Evolutionary conservation across 2,329 filamentous ascomycete genomes (phyloP).

Genomic region (Colletotrichum costaricense): DNA sequence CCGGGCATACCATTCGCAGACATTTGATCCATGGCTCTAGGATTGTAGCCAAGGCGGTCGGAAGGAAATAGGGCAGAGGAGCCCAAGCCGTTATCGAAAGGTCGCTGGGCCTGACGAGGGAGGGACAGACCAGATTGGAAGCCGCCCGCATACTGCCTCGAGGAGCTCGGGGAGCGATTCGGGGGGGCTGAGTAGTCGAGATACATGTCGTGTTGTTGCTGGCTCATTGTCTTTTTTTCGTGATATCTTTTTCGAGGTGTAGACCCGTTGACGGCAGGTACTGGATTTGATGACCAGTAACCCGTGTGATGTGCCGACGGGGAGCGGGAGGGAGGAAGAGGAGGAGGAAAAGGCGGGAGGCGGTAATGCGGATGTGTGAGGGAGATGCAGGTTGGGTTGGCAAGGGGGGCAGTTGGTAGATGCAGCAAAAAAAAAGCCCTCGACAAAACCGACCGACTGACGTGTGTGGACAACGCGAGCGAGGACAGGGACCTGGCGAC

Average conservation of each 20-base stretch:
- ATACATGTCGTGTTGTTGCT: conserved; percentile 75
- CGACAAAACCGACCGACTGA: conserved; percentile 12
- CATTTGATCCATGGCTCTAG: conserved; percentile 68
- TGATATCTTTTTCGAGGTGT: conserved; percentile 12
- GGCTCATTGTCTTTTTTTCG: conserved; percentile 52
- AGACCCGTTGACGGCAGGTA: conserved; percentile 9
- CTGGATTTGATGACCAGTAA: conserved; percentile 28
- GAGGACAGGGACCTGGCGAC: not conserved
- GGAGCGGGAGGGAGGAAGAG: not conserved
- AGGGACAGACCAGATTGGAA: conserved; percentile 50
- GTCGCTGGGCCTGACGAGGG: conserved; percentile 71
- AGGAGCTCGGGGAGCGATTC: conserved; percentile 64
- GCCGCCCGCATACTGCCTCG: conserved; percentile 65
- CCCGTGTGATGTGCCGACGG: conserved; percentile 11
- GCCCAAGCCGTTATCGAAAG: conserved; percentile 78
- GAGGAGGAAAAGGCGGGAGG: conserved; percentile 10
- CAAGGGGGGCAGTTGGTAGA: conserved; percentile 24
- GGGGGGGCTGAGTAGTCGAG: conserved; percentile 72
- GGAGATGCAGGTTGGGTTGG: conserved; percentile 25
- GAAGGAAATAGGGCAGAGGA: conserved; percentile 75
- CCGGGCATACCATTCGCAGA: conserved; percentile 52
- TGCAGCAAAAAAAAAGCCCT: conserved; percentile 25
- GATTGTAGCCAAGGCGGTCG: conserved; percentile 72
- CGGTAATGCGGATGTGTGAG: conserved; percentile 14
- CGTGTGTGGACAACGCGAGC: conserved; percentile 5